Evolutionary conservation across 441 rosid species (phyloP).

Genomic region (Eruca vesicaria): DNA sequence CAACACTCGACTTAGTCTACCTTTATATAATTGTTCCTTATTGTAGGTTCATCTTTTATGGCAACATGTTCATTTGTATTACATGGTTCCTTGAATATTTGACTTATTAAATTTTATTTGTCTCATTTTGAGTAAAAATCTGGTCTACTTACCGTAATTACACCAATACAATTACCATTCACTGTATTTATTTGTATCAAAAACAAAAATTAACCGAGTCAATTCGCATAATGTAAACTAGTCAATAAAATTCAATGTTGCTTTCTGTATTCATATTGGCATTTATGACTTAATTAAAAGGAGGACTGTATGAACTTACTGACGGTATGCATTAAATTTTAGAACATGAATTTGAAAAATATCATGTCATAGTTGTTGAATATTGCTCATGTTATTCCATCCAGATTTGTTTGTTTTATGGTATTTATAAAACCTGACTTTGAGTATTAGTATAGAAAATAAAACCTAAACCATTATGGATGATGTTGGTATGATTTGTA

Average conservation of each 20-base stretch:
- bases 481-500: too few species aligned
- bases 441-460: neutral
- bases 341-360: too few species aligned
- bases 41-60: neutral
- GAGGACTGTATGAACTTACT: neutral
- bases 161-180: neutral
- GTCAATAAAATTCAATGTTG: conserved; percentile 4
- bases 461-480: neutral
- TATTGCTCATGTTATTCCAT: neutral
- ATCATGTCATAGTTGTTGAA: too few species aligned
- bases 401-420: too few species aligned
- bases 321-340: too few species aligned
- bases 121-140: neutral
- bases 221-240: neutral
- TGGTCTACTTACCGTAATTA: neutral
- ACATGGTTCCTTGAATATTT: conserved; percentile 4
- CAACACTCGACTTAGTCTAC: neutral
- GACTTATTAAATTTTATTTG: neutral
- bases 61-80: neutral
- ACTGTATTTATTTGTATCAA: neutral
- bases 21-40: neutral
- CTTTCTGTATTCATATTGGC: neutral
- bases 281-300: neutral
- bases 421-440: neutral
- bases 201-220: too few species aligned